Base-by-base conservation (phyloP, 2,329 filamentous ascomycete species). In the Fusarium luffae region DNA sequence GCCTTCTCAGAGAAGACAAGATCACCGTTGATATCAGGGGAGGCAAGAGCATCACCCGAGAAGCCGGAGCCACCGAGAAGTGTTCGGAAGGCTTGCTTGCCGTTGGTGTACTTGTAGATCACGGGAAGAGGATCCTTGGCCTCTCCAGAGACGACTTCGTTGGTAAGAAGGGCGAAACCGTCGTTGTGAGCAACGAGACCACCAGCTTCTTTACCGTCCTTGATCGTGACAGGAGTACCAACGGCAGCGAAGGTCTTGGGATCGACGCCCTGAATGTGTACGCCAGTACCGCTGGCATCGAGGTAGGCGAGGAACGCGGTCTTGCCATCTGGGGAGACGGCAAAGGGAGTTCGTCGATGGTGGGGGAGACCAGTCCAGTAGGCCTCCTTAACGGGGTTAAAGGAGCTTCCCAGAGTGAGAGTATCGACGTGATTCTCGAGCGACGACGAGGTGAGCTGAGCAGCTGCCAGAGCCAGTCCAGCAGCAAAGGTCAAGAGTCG, bases 321-420 rank as follows among this genome's bases (percentile, higher is more conserved):
- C 61, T 85, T 85, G 63, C 87, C 87, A 74, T 89, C 83, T 4
- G 88, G 87, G 2, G 88, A 89, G 32, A 88, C 81, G n/a, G 87
- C 83, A 66, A 90, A 90, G 8, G 88, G 88, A 14, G 87, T 89
- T 54, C 88, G 84, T 47, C 87, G 85, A 75, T 90, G 88, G 70
- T 90, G 88, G 46, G 86, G 86, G 47, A 85, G 83, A 21, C 82
- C 83, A 16, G 88, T 89, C 87, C 87, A 89, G 82, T 90, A 90
- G 11, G 86, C 83, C 19, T 82, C 82, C 75, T 87, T 86, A 69
- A 89, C 80, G 8, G 87, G 86, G 72, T 87, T 85, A 78, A 89
- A 89, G 34, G 80, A 78, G 66, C 79, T 78, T 28, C 81, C 79
- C n/a, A 89, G 81, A 30, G 82, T 78, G 51, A 88, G 74, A 50